These are phyloP conservation scores for Metschnikowia reukaufii DNA, from an alignment of 805 yeast species.

Conservation along the genomic window DNA sequence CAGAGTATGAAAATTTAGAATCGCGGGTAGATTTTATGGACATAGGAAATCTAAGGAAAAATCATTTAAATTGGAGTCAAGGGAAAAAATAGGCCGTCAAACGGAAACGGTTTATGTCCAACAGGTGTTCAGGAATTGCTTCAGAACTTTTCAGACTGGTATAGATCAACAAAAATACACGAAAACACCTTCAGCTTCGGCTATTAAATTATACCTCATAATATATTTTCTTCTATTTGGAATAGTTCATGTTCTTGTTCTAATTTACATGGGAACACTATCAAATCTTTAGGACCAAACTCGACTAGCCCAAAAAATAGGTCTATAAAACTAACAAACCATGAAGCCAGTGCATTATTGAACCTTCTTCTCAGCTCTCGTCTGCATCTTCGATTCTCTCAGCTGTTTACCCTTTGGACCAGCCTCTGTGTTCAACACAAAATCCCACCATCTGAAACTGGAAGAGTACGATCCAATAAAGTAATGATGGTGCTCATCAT, in stretches of 20 bases:
- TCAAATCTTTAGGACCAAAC: not conserved
- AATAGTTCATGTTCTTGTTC: not conserved
- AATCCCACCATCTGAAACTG: conserved; percentile 96
- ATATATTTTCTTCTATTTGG: not conserved
- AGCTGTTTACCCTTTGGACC: conserved; percentile 75
- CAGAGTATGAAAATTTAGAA: conserved; percentile 48
- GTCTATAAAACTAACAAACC: not conserved
- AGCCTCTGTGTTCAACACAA: conserved; percentile 81
- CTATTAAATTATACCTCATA: not conserved
- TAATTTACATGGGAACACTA: not conserved
- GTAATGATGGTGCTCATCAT: conserved; percentile 95
- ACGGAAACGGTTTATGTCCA: too few species aligned
- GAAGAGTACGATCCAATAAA: conserved; percentile 95
- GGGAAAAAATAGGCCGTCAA: not conserved
- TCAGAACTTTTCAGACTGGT: too few species aligned
- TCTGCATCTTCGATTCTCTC: conserved; percentile 66
- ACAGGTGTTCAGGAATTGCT: not conserved
- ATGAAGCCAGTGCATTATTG: conserved; percentile 7
- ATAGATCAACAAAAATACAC: too few species aligned
- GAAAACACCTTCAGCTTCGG: not conserved
- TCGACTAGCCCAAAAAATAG: not conserved
- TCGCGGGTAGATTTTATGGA: conserved; percentile 55
- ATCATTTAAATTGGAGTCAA: conserved; percentile 38
- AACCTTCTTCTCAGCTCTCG: conserved; percentile 47
- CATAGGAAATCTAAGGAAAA: conserved; percentile 43